Percentiles rank a stretch among this genome's conserved stretches.
Evolutionary conservation across 78 protist species (phyloP).

Genomic region (Polysphondylium violaceum): DNA sequence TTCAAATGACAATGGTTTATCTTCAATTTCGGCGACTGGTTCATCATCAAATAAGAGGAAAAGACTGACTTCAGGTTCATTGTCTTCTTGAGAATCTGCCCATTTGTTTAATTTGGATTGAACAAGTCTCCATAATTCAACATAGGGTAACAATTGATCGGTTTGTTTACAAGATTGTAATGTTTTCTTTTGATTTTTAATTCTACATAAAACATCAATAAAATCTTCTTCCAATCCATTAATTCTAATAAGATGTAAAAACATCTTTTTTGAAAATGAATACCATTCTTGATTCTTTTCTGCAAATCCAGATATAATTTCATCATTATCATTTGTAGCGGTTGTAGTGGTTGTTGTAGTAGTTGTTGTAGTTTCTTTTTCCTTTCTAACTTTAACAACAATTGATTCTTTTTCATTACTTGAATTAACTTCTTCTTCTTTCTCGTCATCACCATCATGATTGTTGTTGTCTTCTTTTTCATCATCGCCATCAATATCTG

Average conservation of each 20-base stretch:
- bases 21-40: background rate
- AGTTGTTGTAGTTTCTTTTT: background rate
- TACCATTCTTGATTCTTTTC: background rate
- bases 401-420: background rate
- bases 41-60: slow-evolving; percentile 44
- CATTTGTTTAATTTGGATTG: slow-evolving; percentile 20
- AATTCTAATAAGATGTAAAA: slow-evolving; percentile 49
- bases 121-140: slow-evolving; percentile 30
- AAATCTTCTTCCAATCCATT: slow-evolving; percentile 1
- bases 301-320: background rate
- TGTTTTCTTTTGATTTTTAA: slow-evolving; percentile 33
- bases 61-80: background rate
- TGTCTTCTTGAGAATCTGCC: background rate
- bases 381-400: slow-evolving; percentile 1
- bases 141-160: background rate
- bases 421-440: background rate
- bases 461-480: slow-evolving; percentile 1
- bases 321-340: background rate
- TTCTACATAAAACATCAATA: background rate
- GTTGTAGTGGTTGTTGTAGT: background rate
- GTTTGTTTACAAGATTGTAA: background rate
- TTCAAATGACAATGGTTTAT: slow-evolving; percentile 8
- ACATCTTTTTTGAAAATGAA: slow-evolving; percentile 1
- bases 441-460: too few species aligned
- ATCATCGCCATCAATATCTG: background rate